phyloP scores from a whole-genome alignment of 192 early-diverging fungal species.

The Dispira simplex region DNA sequence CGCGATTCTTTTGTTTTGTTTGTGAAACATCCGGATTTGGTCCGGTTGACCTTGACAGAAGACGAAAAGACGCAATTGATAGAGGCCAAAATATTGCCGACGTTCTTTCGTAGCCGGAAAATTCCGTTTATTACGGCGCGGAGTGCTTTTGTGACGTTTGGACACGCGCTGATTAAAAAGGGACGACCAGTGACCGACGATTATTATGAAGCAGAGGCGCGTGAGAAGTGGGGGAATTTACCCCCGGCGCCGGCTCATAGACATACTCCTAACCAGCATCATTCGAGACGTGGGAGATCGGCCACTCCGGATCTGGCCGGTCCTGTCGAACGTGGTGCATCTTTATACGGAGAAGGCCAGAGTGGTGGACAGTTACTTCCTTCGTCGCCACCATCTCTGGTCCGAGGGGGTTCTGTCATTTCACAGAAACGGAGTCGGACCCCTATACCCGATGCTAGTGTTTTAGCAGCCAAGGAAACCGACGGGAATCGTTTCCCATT shows the following conservation, averaged over 20 bases:
- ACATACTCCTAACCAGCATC: no score
- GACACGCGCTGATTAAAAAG: conserved; percentile 41
- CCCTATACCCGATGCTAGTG: no score
- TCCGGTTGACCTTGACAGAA: conserved; percentile 58
- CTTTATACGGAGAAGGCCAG: no score
- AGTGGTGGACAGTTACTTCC: no score
- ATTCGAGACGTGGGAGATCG: no score
- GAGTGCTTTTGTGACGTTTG: conserved; percentile 56
- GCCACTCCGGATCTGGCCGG: no score
- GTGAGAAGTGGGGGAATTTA: conserved; percentile 16
- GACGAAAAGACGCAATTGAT: conserved; percentile 60
- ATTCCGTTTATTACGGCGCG: conserved; percentile 61
- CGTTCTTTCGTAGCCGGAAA: conserved; percentile 45
- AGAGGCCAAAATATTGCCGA: conserved; percentile 37
- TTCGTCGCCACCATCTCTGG: no score
- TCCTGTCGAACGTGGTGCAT: no score
- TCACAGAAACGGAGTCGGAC: no score
- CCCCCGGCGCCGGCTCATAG: no score
- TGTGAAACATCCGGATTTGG: conserved; percentile 60
- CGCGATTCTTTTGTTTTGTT: conserved; percentile 94
- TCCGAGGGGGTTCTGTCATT: no score
- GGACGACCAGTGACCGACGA: conserved; percentile 45
- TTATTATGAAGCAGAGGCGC: conserved; percentile 42
- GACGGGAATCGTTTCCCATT: conserved; percentile 2
- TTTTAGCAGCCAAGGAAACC: no score